These are phyloP conservation scores for Verticillium tricorpus DNA, from an alignment of 2,329 filamentous ascomycete genomes.

Conservation along the genomic window DNA sequence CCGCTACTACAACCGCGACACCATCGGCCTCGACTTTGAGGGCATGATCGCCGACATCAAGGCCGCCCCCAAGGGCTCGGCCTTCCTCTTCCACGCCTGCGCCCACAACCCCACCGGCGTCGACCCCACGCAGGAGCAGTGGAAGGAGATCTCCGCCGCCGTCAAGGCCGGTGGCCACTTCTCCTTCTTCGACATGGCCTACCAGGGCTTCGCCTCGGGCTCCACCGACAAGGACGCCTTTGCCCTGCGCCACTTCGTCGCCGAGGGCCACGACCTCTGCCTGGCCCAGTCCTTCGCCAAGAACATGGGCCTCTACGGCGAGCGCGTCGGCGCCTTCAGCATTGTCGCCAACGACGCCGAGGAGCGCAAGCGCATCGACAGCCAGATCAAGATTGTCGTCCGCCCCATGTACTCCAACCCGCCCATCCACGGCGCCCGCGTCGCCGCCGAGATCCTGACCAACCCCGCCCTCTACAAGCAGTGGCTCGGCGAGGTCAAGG, in stretches of 20 bases:
- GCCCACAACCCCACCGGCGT: slow-evolving; percentile 98
- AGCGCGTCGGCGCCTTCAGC: slow-evolving; percentile 96
- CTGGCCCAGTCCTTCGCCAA: slow-evolving; percentile 96
- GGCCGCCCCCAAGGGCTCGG: slow-evolving; percentile 77
- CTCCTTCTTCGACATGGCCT: slow-evolving; percentile 99
- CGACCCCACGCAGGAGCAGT: slow-evolving; percentile 88
- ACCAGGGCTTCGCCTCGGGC: slow-evolving; percentile 95
- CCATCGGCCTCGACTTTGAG: slow-evolving; percentile 95
- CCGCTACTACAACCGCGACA: slow-evolving; percentile 98
- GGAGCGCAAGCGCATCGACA: slow-evolving; percentile 94
- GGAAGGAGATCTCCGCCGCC: slow-evolving; percentile 82
- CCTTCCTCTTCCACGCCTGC: slow-evolving; percentile 93
- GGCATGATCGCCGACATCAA: slow-evolving; percentile 90
- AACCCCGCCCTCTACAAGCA: slow-evolving; percentile 79
- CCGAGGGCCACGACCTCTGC: slow-evolving; percentile 83
- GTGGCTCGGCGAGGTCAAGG: slow-evolving; percentile 96
- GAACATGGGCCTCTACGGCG: slow-evolving; percentile 99
- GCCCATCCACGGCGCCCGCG: slow-evolving; percentile 90
- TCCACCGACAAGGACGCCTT: slow-evolving; percentile 91
- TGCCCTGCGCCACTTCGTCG: slow-evolving; percentile 86
- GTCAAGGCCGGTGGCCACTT: slow-evolving; percentile 86
- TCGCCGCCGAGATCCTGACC: slow-evolving; percentile 89
- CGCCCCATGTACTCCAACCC: slow-evolving; percentile 98
- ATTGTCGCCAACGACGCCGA: slow-evolving; percentile 79
- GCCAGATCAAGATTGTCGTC: slow-evolving; percentile 96